Conservation (phyloP, 495 filamentous ascomycete genomes). For the Neurospora sp. region DNA sequence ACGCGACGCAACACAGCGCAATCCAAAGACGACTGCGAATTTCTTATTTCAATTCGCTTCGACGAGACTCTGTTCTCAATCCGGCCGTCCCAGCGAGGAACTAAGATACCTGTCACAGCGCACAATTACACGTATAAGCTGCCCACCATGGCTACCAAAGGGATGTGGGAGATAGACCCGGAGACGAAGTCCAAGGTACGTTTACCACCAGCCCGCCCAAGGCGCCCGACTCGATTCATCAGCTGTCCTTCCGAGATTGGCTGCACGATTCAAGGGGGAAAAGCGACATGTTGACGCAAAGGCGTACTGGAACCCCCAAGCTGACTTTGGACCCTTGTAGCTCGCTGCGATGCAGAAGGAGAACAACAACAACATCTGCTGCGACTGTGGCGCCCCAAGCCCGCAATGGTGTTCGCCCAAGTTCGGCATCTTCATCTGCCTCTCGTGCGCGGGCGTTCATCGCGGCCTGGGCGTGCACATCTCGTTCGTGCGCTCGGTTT, state of each 20-base stretch:
- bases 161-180: slow-evolving; percentile 96
- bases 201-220: neutral
- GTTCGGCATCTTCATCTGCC: slow-evolving; percentile 87
- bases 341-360: slow-evolving; percentile 81
- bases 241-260: neutral
- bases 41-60: neutral
- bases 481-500: slow-evolving; percentile 90
- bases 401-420: slow-evolving; percentile 84
- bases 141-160: slow-evolving; percentile 36
- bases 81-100: neutral
- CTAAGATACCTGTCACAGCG: neutral
- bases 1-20: neutral
- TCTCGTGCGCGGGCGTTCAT: slow-evolving; percentile 90
- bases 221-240: neutral
- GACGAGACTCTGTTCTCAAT: neutral
- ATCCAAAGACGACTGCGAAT: neutral
- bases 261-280: neutral
- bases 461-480: slow-evolving; percentile 94
- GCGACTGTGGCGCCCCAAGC: slow-evolving; percentile 86
- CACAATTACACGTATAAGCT: neutral
- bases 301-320: neutral
- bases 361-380: slow-evolving; percentile 76
- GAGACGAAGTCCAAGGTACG: slow-evolving; percentile 85
- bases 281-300: neutral
- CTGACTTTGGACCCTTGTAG: slow-evolving; percentile 31